Base-by-base conservation (phyloP, 345 rosid genomes). In the Salix dunnii region DNA sequence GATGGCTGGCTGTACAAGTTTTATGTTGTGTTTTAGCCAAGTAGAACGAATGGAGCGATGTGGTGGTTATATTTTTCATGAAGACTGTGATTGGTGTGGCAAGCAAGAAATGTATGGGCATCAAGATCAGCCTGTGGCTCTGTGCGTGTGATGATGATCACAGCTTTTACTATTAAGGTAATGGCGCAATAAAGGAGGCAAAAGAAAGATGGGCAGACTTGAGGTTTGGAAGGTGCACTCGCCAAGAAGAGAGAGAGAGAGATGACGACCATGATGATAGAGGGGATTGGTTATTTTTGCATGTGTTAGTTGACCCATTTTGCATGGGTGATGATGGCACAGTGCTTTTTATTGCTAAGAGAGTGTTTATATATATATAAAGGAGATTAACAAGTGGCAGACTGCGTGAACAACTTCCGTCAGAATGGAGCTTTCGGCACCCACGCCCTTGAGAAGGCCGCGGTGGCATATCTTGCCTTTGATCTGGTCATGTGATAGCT, bases 61-160 rank as follows among this genome's bases (percentile, higher is more conserved):
- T 49, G 42, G 73, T 28, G 21, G 31, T 23, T 62, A n/a, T 55
- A 27, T 66, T 51, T n/a, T 3, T 42, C 42, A 31, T 28, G 33
- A 58, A 25, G 66, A n/a, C 49, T 67, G 74, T 62, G 82, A 72
- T 77, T 80, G 79, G 51, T 87, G 82, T 87, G 84, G 85, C 86
- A 81, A 84, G 87, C 28, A 84, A 87, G 90, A 16, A 82, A 83
- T 68, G 76, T 72, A 79, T 70, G 75, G 73, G 74, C 61, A 7
- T 30, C 27, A 49, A 30, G 35, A 48, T 63, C n/a, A 62, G 21
- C 21, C 27, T 14, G n/a, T n/a, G n/a, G n/a, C n/a, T n/a, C n/a
- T n/a, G n/a, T 67, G n/a, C 5, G 7, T 28, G 40, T 72, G 67
- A 53, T 66, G 67, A 77, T 77, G 48, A 70, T 70, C 23, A 35